A percentile compares a stretch with the other conserved stretches of the same genome.
phyloP scores from a whole-genome alignment of 2,329 filamentous ascomycete species.

The Ilyonectria destructans region DNA sequence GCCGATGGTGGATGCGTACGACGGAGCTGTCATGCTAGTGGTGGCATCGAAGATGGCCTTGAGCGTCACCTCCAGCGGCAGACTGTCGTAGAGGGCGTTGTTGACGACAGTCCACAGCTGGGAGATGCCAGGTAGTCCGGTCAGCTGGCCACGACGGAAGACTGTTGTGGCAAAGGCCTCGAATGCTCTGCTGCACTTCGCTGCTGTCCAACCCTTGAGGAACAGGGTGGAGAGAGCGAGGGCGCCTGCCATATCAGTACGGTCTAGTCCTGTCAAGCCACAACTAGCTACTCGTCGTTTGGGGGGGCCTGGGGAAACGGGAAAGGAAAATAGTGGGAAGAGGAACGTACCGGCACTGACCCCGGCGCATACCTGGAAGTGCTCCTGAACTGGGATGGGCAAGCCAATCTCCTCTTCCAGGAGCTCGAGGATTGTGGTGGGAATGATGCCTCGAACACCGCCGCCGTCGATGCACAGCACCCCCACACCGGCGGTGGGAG shows the following conservation, averaged over 20 bases:
- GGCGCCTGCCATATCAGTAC: constrained; percentile 2
- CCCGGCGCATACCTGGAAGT: constrained; percentile 24
- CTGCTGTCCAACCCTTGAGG: neutral
- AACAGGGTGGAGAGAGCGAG: neutral
- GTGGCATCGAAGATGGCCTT: too few species aligned
- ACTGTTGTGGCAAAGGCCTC: constrained; percentile 2
- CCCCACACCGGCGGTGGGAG: constrained; percentile 23
- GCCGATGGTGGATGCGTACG: too few species aligned
- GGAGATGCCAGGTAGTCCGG: neutral
- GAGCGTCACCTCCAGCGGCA: too few species aligned
- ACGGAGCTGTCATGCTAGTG: too few species aligned
- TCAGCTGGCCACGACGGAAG: constrained; percentile 1
- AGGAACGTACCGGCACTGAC: constrained; percentile 25
- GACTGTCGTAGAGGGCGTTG: too few species aligned
- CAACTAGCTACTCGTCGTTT: neutral
- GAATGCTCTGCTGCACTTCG: neutral
- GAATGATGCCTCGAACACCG: constrained; percentile 29
- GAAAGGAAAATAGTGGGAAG: neutral
- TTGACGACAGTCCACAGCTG: too few species aligned
- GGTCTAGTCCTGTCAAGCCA: constrained; percentile 1
- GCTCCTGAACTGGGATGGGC: constrained; percentile 31
- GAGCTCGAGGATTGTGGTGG: constrained; percentile 19
- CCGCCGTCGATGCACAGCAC: constrained; percentile 30
- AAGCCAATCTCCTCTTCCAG: constrained; percentile 23
- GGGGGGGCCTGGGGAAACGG: too few species aligned